Percentiles rank a stretch among this genome's conserved stretches.
These are phyloP conservation scores for Fusarium sp. DNA, from an alignment of 2,329 filamentous ascomycete genomes.

Conservation along the genomic window DNA sequence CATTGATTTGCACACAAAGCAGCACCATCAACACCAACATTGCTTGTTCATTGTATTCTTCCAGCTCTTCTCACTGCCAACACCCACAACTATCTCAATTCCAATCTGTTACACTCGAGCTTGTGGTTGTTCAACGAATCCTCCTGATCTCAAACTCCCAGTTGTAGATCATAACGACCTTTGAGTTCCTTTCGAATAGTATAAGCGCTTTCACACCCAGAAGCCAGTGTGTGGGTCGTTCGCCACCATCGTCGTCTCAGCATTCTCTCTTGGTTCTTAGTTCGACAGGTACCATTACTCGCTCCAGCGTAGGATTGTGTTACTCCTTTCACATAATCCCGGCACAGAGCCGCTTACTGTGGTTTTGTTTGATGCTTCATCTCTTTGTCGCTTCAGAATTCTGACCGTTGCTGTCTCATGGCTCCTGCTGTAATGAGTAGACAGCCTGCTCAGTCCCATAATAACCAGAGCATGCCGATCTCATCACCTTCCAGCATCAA, in stretches of 20 bases:
- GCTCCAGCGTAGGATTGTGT: constrained; percentile 6
- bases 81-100: not conserved
- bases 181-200: constrained; percentile 6
- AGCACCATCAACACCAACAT: constrained; percentile 8
- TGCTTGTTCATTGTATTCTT: constrained; percentile 4
- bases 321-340: constrained; percentile 9
- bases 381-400: not conserved
- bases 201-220: not conserved
- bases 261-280: constrained; percentile 18
- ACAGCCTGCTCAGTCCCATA: constrained; percentile 17
- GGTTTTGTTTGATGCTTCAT: constrained; percentile 1
- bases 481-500: constrained; percentile 33
- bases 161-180: not conserved
- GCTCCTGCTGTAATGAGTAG: constrained; percentile 30
- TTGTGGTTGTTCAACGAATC: not conserved
- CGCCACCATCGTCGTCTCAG: constrained; percentile 30
- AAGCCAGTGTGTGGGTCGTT: constrained; percentile 25
- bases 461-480: constrained; percentile 21
- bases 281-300: constrained; percentile 21
- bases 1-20: constrained; percentile 8
- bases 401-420: constrained; percentile 6
- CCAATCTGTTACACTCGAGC: not conserved
- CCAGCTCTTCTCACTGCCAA: not conserved
- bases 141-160: not conserved
- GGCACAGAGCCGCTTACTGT: constrained; percentile 1